A percentile compares a stretch with the other conserved stretches of the same genome.
These are phyloP conservation scores for Thymus mandschuricus DNA, from an alignment of 257 asterid genomes.

Conservation along the genomic window DNA sequence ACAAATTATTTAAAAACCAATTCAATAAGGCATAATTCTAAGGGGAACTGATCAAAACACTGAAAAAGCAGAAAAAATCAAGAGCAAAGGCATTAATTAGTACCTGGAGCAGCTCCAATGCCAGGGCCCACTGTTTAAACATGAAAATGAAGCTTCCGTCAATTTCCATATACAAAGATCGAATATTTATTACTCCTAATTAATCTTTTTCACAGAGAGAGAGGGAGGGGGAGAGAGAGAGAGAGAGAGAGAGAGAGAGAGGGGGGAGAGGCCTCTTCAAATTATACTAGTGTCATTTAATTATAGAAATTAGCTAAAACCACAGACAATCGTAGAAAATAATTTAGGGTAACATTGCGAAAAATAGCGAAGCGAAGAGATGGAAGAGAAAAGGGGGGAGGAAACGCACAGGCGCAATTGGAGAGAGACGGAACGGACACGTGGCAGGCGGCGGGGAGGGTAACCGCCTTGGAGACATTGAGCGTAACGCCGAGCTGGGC, in stretches of 20 bases:
- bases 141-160: background rate
- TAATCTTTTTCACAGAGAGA: too few species aligned
- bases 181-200: background rate
- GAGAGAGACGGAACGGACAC: constrained; percentile 73
- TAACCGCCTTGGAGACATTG: constrained; percentile 70
- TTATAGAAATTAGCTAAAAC: too few species aligned
- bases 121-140: constrained; percentile 51
- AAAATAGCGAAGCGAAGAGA: background rate
- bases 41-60: too few species aligned
- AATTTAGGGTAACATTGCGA: too few species aligned
- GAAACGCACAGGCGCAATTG: constrained; percentile 71
- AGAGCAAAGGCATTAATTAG: background rate
- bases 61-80: background rate
- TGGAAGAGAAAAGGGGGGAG: too few species aligned
- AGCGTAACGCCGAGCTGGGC: constrained; percentile 81
- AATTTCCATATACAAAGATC: background rate
- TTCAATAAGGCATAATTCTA: too few species aligned
- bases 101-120: constrained; percentile 72
- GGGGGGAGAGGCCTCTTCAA: background rate
- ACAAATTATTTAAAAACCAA: background rate
- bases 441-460: constrained; percentile 85
- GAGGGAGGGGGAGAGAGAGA: too few species aligned
- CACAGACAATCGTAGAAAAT: background rate
- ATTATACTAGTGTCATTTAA: too few species aligned
- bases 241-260: background rate